phyloP scores from a whole-genome alignment of 805 yeast species.

The Candida caryicola region DNA sequence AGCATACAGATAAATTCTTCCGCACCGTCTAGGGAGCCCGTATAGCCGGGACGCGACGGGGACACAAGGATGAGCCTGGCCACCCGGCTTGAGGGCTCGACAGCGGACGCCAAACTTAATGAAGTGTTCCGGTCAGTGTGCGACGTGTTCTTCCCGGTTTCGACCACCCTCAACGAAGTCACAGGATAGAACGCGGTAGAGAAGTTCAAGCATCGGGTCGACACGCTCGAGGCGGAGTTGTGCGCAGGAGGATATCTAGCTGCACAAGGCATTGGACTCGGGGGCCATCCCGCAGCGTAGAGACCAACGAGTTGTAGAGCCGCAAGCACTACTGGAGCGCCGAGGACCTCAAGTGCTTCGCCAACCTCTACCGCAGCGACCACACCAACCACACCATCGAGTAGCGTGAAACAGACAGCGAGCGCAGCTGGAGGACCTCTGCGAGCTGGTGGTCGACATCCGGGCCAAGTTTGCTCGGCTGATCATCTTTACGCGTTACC shows the following conservation, averaged over 20 bases:
- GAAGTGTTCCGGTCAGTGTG: too few relatives aligned
- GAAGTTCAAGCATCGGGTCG: constrained; percentile 60
- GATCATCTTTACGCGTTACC: constrained; percentile 83
- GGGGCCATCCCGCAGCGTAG: constrained; percentile 66
- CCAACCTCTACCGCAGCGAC: constrained; percentile 75
- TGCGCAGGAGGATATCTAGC: constrained; percentile 41
- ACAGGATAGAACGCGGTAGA: constrained; percentile 89
- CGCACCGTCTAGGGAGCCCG: too few relatives aligned
- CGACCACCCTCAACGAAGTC: constrained; percentile 76
- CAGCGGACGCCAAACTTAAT: too few relatives aligned
- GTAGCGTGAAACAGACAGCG: constrained; percentile 51
- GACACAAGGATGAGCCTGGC: too few relatives aligned
- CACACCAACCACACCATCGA: constrained; percentile 78
- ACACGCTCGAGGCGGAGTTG: constrained; percentile 50
- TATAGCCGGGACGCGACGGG: too few relatives aligned
- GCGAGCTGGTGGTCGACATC: constrained; percentile 63
- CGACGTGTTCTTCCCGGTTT: constrained; percentile 55
- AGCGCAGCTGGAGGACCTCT: constrained; percentile 45
- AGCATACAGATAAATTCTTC: too few relatives aligned
- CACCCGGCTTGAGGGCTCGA: too few relatives aligned
- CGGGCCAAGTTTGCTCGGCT: constrained; percentile 69
- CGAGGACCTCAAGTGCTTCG: constrained; percentile 77
- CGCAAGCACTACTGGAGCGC: constrained; percentile 82
- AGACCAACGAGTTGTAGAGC: constrained; percentile 82
- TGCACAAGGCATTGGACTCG: constrained; percentile 50